A percentile compares a stretch with the other conserved stretches of the same genome.
Evolutionary conservation across 495 filamentous ascomycete genomes (phyloP).

Genomic region (Hyaloscypha hepaticicola): DNA sequence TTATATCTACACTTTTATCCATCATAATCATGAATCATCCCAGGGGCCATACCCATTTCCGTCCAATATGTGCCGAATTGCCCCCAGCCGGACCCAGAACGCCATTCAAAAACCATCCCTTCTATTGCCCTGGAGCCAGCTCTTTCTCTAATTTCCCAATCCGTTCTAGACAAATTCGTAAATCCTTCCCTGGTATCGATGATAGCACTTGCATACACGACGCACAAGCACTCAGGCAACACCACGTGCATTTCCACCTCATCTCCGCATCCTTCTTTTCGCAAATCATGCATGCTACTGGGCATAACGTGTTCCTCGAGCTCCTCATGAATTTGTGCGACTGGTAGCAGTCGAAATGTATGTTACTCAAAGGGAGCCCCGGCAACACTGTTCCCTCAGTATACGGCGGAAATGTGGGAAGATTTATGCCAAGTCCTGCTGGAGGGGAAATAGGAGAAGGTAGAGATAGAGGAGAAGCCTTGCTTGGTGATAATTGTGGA

Average conservation of each 20-base stretch:
- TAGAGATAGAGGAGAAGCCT: slow-evolving; percentile 14
- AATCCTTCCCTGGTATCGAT: slow-evolving; percentile 25
- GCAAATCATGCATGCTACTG: slow-evolving; percentile 33
- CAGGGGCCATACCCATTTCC: not conserved
- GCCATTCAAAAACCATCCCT: slow-evolving; percentile 3
- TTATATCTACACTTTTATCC: slow-evolving; percentile 11
- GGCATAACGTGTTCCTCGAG: slow-evolving; percentile 26
- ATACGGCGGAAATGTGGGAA: slow-evolving; percentile 16
- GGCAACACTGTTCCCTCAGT: slow-evolving; percentile 17
- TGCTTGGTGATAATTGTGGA: slow-evolving; percentile 64
- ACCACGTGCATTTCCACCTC: slow-evolving; percentile 32
- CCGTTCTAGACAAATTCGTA: slow-evolving; percentile 23
- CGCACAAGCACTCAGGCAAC: slow-evolving; percentile 30
- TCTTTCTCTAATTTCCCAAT: slow-evolving; percentile 14
- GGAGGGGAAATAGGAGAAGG: slow-evolving; percentile 1
- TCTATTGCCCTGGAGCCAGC: not conserved
- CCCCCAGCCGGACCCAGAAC: not conserved
- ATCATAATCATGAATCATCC: slow-evolving; percentile 14
- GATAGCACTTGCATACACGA: slow-evolving; percentile 27
- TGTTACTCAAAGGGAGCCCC: slow-evolving; percentile 6
- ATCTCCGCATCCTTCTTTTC: slow-evolving; percentile 25
- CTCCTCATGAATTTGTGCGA: slow-evolving; percentile 28
- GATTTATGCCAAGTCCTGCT: slow-evolving; percentile 5
- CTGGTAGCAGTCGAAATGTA: slow-evolving; percentile 33
- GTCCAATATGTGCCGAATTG: not conserved